Evolutionary conservation across 2,329 filamentous ascomycete genomes (phyloP).

Genomic region (Camillea tinctor): DNA sequence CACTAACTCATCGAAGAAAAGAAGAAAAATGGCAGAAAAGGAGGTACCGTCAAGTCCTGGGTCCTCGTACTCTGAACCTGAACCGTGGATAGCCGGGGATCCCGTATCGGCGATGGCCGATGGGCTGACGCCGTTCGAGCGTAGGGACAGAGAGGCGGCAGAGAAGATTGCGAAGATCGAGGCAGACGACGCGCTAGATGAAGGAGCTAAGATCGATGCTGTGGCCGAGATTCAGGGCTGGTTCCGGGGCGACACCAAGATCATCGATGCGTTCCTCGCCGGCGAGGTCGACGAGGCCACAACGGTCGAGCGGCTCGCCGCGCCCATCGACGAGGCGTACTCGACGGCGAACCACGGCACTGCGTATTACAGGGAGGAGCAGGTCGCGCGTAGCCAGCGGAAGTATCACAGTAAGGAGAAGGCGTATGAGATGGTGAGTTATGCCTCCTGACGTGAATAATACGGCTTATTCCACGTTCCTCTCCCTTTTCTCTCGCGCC

Average conservation of each 20-base stretch:
- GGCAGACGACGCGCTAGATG: conserved; percentile 10
- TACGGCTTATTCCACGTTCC: no score
- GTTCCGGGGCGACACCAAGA: conserved; percentile 5
- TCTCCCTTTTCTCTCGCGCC: no score
- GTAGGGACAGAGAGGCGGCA: neutral
- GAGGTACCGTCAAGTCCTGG: no score
- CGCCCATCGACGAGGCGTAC: conserved; percentile 9
- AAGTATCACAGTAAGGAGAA: conserved; percentile 1
- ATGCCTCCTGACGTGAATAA: no score
- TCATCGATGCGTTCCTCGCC: conserved; percentile 7
- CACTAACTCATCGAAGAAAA: no score
- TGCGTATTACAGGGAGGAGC: conserved; percentile 1
- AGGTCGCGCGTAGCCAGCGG: neutral
- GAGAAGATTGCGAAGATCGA: conserved; percentile 1
- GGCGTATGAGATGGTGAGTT: conserved; percentile 9
- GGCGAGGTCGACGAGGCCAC: conserved; percentile 5
- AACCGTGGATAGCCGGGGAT: neutral
- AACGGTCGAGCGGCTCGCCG: conserved; percentile 4
- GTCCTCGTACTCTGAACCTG: neutral
- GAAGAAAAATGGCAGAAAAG: no score
- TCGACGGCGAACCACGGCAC: conserved; percentile 9
- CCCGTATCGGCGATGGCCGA: neutral
- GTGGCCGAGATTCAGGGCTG: conserved; percentile 6
- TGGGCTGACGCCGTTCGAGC: neutral
- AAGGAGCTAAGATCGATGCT: conserved; percentile 11